Percentiles rank a stretch among this genome's conserved stretches.
Conservation (phyloP, 2,329 filamentous ascomycete genomes). For the Zasmidium cellare region DNA sequence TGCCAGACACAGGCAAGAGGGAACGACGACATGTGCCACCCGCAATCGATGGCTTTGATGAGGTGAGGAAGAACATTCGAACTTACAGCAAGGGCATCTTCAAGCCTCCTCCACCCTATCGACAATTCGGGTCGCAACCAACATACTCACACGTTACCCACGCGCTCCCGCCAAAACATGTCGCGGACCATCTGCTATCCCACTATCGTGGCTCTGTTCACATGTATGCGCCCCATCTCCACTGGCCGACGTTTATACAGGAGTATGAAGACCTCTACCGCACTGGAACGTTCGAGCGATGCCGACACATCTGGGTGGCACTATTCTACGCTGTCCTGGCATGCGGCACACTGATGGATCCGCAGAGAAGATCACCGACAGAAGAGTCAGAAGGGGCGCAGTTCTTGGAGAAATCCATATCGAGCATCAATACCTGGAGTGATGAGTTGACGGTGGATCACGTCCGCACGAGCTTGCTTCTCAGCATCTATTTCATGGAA, state of each 20-base stretch:
- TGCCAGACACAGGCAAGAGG: conserved; percentile 42
- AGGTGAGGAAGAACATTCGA: conserved; percentile 71
- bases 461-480: conserved; percentile 69
- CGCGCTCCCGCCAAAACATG: conserved; percentile 64
- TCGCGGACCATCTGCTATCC: conserved; percentile 70
- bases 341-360: conserved; percentile 72
- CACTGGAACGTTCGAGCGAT: conserved; percentile 58
- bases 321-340: conserved; percentile 83
- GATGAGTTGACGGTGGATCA: conserved; percentile 76
- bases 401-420: conserved; percentile 70
- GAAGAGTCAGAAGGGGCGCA: conserved; percentile 58
- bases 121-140: conserved; percentile 52
- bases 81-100: conserved; percentile 76
- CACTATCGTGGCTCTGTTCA: conserved; percentile 78
- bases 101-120: conserved; percentile 71
- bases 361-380: conserved; percentile 56
- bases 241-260: conserved; percentile 80
- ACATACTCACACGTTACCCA: conserved; percentile 45
- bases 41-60: conserved; percentile 66
- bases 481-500: conserved; percentile 79
- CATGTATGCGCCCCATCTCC: conserved; percentile 77
- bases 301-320: conserved; percentile 70
- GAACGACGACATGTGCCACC: conserved; percentile 63
- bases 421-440: conserved; percentile 76
- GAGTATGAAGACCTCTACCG: conserved; percentile 77